Conservation (phyloP, 768 basidiomycete genomes). For the Mycena metata region DNA sequence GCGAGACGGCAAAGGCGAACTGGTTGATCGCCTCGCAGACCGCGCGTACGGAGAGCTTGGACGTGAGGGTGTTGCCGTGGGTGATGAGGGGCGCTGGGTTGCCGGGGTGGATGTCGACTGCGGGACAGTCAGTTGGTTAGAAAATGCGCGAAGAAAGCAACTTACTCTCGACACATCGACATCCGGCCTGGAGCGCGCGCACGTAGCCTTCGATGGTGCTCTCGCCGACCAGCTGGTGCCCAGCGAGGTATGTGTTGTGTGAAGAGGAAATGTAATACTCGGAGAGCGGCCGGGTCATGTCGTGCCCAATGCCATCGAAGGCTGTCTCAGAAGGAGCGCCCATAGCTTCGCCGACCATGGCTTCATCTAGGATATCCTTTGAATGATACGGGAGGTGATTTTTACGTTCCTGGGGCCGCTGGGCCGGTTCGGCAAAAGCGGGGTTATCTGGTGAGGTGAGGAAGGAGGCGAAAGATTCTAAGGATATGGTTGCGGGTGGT, state of each 20-base stretch:
- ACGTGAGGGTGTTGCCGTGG: conserved; percentile 93
- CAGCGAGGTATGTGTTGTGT: conserved; percentile 91
- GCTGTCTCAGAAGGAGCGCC: background rate
- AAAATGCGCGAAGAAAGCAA: conserved; percentile 56
- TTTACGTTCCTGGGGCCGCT: conserved; percentile 39
- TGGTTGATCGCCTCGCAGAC: conserved; percentile 89
- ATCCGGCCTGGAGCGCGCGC: conserved; percentile 87
- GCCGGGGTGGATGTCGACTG: conserved; percentile 95
- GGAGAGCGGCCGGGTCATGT: conserved; percentile 90
- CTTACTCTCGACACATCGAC: conserved; percentile 91
- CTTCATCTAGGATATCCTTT: conserved; percentile 5
- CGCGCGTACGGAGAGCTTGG: conserved; percentile 85
- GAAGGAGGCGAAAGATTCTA: conserved; percentile 82
- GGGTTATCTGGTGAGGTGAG: conserved; percentile 86
- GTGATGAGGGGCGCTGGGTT: conserved; percentile 89
- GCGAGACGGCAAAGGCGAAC: conserved; percentile 94
- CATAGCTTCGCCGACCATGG: conserved; percentile 51
- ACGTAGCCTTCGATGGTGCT: conserved; percentile 91
- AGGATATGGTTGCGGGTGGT: conserved; percentile 52
- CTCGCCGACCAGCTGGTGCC: conserved; percentile 82
- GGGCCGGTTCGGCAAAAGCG: conserved; percentile 58
- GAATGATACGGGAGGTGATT: conserved; percentile 31
- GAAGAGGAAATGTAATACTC: conserved; percentile 94
- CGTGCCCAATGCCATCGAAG: conserved; percentile 63
- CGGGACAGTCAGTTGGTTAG: background rate